phyloP scores from a whole-genome alignment of 192 early-diverging fungal genomes.

The Coemansia sp. region DNA sequence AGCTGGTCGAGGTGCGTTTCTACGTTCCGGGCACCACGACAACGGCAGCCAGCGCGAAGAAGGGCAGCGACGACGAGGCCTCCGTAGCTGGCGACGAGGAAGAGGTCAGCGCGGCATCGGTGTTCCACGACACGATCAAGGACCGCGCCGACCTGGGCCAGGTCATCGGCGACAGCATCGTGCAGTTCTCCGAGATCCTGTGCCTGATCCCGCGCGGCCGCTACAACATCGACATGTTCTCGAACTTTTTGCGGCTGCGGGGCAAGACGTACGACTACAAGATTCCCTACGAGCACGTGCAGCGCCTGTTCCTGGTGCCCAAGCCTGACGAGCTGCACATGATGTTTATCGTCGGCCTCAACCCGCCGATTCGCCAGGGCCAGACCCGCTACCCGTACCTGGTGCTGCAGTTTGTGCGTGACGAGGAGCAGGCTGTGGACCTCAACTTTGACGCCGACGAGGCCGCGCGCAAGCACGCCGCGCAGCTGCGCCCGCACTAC shows the following conservation, averaged over 20 bases:
- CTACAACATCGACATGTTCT: constrained; percentile 92
- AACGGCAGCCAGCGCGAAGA: constrained; percentile 53
- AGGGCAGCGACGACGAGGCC: constrained; percentile 36
- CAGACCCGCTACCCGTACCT: constrained; percentile 93
- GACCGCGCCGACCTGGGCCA: constrained; percentile 84
- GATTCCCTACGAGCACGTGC: constrained; percentile 81
- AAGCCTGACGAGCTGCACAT: constrained; percentile 93
- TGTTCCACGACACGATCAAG: constrained; percentile 91
- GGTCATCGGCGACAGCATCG: constrained; percentile 82
- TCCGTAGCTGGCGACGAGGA: constrained; percentile 49
- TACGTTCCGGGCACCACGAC: constrained; percentile 81
- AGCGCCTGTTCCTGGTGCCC: constrained; percentile 79
- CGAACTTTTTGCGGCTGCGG: constrained; percentile 84
- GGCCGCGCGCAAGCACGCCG: constrained; percentile 64
- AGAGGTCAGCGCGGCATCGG: constrained; percentile 61
- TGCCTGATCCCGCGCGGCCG: constrained; percentile 91
- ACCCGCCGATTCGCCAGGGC: constrained; percentile 95
- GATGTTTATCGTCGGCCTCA: constrained; percentile 90
- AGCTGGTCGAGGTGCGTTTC: constrained; percentile 86
- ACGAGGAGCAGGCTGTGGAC: constrained; percentile 81
- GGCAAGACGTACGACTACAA: constrained; percentile 99
- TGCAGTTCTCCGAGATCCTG: constrained; percentile 81
- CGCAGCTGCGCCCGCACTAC: constrained; percentile 74
- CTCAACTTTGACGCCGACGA: constrained; percentile 80
- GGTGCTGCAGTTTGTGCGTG: constrained; percentile 92